Conservation (phyloP, 1,284 basidiomycete species). For the Moesziomyces sp. region DNA sequence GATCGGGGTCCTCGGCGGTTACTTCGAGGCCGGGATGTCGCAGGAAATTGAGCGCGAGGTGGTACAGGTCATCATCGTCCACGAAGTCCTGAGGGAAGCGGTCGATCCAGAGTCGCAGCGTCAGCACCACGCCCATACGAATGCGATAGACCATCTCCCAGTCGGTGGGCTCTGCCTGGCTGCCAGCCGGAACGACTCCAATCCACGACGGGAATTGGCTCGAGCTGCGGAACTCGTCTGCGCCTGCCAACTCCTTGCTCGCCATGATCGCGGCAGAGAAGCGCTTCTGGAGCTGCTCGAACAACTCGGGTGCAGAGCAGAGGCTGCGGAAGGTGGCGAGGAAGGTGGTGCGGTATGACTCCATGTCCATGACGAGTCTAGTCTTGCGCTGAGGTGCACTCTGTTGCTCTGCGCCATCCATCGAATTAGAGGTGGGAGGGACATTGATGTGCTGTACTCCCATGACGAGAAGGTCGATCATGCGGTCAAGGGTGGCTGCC, state of each 20-base stretch:
- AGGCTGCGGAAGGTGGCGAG: slow-evolving; percentile 58
- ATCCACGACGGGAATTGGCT: slow-evolving; percentile 64
- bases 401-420: slow-evolving; percentile 22
- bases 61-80: slow-evolving; percentile 57
- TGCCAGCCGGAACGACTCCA: slow-evolving; percentile 29
- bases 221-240: slow-evolving; percentile 46
- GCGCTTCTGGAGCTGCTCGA: slow-evolving; percentile 62
- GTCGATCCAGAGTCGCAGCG: slow-evolving; percentile 57
- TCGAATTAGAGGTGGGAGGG: slow-evolving; percentile 10
- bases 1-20: slow-evolving; percentile 46
- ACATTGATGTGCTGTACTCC: slow-evolving; percentile 59
- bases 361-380: slow-evolving; percentile 55
- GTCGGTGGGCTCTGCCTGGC: slow-evolving; percentile 54
- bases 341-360: slow-evolving; percentile 54
- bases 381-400: slow-evolving; percentile 31
- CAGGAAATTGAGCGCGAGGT: slow-evolving; percentile 50
- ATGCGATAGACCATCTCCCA: slow-evolving; percentile 59
- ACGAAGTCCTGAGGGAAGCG: slow-evolving; percentile 63
- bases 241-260: slow-evolving; percentile 56
- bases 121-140: slow-evolving; percentile 53
- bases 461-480: slow-evolving; percentile 65
- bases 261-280: slow-evolving; percentile 60
- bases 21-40: slow-evolving; percentile 32
- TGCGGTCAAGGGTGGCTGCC: slow-evolving; percentile 57
- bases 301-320: slow-evolving; percentile 54